Evolutionary conservation across 2,329 filamentous ascomycete genomes (phyloP).

Genomic region (Alternaria sp.): DNA sequence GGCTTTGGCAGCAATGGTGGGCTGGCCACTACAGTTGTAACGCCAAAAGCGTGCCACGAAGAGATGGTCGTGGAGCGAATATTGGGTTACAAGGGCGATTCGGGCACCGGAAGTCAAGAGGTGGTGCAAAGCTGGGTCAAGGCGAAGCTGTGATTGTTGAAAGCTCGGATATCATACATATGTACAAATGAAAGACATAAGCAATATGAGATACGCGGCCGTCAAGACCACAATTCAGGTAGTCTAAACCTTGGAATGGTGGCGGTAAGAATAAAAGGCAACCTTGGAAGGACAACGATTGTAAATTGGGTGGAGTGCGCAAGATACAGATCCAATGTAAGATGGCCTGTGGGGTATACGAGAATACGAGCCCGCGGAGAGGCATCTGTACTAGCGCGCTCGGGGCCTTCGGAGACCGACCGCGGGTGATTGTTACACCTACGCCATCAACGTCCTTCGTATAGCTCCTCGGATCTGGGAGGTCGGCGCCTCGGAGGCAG

Average conservation of each 20-base stretch:
- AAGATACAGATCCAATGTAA: neutral
- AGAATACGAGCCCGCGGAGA: neutral
- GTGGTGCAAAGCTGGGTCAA: constrained; percentile 50
- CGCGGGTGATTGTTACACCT: neutral
- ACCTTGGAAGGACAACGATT: neutral
- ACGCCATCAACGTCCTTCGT: neutral
- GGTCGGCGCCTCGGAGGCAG: neutral
- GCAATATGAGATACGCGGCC: neutral
- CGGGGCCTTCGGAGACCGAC: neutral
- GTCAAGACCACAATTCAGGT: neutral
- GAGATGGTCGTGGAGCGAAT: constrained; percentile 52
- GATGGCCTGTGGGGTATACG: neutral
- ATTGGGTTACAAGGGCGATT: constrained; percentile 47
- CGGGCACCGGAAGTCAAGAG: constrained; percentile 43
- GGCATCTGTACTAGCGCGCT: neutral
- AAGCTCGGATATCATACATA: neutral
- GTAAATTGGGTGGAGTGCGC: neutral
- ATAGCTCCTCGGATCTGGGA: neutral
- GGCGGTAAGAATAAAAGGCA: neutral
- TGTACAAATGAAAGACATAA: neutral
- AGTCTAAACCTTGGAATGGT: neutral
- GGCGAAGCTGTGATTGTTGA: constrained; percentile 37
- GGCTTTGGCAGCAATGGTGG: constrained; percentile 43
- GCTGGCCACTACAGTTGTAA: constrained; percentile 44
- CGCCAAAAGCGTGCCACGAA: constrained; percentile 48